Conservation (phyloP, 148 eudicot genomes). For the Rhododendron griersonianum region DNA sequence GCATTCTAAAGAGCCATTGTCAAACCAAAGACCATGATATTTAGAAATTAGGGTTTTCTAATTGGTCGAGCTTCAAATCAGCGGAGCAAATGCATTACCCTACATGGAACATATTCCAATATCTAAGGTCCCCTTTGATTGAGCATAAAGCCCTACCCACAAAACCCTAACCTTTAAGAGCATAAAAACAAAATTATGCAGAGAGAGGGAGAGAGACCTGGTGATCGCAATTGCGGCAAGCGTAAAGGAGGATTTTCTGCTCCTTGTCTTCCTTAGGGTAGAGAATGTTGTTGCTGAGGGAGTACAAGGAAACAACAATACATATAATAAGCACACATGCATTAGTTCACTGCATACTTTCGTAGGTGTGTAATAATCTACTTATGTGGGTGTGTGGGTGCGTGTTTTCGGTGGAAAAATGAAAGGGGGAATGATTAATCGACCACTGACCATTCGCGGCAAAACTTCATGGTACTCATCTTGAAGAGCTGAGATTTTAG, state of each 20-base stretch:
- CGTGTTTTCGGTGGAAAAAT: background rate
- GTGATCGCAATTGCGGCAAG: constrained; percentile 93
- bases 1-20: background rate
- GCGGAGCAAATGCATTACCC: background rate
- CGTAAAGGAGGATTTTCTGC: constrained; percentile 77
- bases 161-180: constrained; percentile 4
- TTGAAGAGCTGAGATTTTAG: constrained; percentile 19
- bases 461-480: constrained; percentile 99
- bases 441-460: constrained; percentile 83
- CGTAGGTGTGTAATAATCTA: background rate
- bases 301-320: background rate
- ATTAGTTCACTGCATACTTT: background rate
- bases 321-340: background rate
- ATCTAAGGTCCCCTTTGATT: background rate
- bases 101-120: background rate
- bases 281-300: constrained; percentile 77
- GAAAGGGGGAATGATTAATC: background rate
- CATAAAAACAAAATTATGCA: background rate
- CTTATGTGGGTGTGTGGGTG: background rate
- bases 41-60: background rate
- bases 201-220: constrained; percentile 42
- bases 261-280: constrained; percentile 94
- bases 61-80: background rate
- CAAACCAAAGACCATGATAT: background rate
- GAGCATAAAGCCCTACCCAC: background rate